Evolutionary conservation across 139 green algal species (phyloP).

Genomic region (Coelastrella sp.): DNA sequence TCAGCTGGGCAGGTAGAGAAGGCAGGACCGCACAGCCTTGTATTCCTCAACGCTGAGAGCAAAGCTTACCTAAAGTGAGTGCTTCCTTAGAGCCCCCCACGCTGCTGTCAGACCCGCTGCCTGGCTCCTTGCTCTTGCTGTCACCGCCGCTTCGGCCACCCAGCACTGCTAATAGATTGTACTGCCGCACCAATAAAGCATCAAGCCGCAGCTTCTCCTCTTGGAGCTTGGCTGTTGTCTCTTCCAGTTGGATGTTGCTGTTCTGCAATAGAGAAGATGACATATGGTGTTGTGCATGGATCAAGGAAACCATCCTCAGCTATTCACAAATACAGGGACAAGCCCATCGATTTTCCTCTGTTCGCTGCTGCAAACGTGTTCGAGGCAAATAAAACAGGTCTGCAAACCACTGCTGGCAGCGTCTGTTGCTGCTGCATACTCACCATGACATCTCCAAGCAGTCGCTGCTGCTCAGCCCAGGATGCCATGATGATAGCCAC

Average conservation of each 20-base stretch:
- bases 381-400: no score
- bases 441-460: slow-evolving; percentile 60
- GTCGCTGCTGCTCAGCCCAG: slow-evolving; percentile 51
- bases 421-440: neutral
- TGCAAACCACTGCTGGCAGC: no score
- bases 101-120: neutral
- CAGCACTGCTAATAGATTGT: slow-evolving; percentile 63
- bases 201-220: slow-evolving; percentile 65
- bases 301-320: no score
- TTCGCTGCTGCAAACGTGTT: no score
- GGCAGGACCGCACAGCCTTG: no score
- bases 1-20: no score
- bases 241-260: slow-evolving; percentile 51
- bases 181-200: slow-evolving; percentile 64
- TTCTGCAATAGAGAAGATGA: slow-evolving; percentile 19
- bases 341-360: no score
- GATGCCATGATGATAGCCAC: slow-evolving; percentile 49
- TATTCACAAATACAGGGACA: no score
- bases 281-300: no score
- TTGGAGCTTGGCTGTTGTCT: slow-evolving; percentile 58
- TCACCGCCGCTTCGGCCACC: slow-evolving; percentile 1
- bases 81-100: neutral
- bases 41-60: no score
- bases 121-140: neutral
- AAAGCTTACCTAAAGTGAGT: slow-evolving; percentile 50